Evolutionary conservation across 179 eudicot genomes (phyloP).

Genomic region (Silene noctiflora): DNA sequence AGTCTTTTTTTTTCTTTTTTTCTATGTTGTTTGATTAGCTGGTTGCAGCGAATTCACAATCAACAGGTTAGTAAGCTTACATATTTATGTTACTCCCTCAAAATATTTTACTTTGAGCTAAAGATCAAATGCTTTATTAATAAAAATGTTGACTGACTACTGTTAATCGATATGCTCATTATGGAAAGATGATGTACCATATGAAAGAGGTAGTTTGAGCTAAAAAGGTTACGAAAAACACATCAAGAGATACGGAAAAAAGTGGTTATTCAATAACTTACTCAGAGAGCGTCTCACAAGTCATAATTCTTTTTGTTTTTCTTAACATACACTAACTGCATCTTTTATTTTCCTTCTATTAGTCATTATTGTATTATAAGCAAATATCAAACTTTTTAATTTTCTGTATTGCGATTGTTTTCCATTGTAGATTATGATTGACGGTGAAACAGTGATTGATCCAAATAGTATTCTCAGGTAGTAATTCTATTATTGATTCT

Average conservation of each 20-base stretch:
- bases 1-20: not conserved
- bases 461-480: constrained; percentile 63
- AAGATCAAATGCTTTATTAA: no score
- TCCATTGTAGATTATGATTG: constrained; percentile 54
- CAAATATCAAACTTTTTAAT: not conserved
- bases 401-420: not conserved
- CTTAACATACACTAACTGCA: no score
- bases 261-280: no score
- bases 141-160: no score
- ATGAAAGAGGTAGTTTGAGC: no score
- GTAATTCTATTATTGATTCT: not conserved
- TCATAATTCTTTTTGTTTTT: not conserved
- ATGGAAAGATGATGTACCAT: no score
- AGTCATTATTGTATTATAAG: not conserved
- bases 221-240: no score
- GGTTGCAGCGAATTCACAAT: constrained; percentile 84
- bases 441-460: constrained; percentile 57
- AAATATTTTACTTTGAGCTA: no score
- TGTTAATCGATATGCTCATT: no score
- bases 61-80: constrained; percentile 48
- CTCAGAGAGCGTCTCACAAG: no score
- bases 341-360: no score
- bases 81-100: not conserved
- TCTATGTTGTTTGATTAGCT: constrained; percentile 42
- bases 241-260: no score